A percentile compares a stretch with the other conserved stretches of the same genome.
phyloP scores from a whole-genome alignment of 2,329 filamentous ascomycete genomes.

The Hymenoscyphus scutula region DNA sequence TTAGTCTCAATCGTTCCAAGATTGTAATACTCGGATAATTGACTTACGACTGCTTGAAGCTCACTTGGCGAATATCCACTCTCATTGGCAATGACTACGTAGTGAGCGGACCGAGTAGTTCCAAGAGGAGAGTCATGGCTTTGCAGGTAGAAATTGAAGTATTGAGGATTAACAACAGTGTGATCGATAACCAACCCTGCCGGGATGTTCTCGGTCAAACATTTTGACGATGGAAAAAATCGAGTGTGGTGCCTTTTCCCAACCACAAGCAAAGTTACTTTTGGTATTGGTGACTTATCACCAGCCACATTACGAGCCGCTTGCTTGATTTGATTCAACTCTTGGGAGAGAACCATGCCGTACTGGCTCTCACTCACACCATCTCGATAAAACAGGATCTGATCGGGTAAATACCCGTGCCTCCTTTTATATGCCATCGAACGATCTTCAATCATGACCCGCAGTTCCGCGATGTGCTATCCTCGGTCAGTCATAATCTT shows the following conservation, averaged over 20 bases:
- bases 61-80: conserved; percentile 63
- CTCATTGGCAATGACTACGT: conserved; percentile 67
- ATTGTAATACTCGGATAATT: no score
- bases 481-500: no score
- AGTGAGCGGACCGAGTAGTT: conserved; percentile 78
- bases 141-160: conserved; percentile 81
- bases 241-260: conserved; percentile 7
- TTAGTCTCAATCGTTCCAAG: neutral
- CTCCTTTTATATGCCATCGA: no score
- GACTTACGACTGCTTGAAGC: conserved; percentile 47
- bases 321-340: no score
- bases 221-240: neutral
- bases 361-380: neutral
- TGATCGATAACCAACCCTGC: conserved; percentile 80
- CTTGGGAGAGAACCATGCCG: neutral
- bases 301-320: no score
- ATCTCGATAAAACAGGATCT: conserved; percentile 18
- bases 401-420: no score
- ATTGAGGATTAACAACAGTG: conserved; percentile 67
- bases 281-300: no score
- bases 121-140: conserved; percentile 76
- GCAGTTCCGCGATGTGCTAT: no score
- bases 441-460: no score
- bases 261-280: no score
- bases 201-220: no score